Base-by-base conservation (phyloP, 441 rosid species). In the Aleurites moluccanus region DNA sequence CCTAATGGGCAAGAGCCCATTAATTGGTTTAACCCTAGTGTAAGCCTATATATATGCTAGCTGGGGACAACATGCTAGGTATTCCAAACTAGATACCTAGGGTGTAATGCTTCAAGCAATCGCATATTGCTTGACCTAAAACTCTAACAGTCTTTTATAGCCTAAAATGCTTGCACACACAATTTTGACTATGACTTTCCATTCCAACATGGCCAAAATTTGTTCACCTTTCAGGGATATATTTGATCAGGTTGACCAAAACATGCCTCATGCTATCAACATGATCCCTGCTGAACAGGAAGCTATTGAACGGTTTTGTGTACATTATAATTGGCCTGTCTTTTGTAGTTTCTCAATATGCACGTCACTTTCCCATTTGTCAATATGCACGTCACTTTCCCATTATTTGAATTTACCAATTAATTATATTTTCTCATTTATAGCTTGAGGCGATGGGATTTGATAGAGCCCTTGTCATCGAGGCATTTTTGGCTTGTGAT, bases 381-480 rank as follows among this genome's bases (percentile, higher is more conserved):
- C 5, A 3, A 35, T 35, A 35, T 35, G 5, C 38, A 3, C 5
- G 6, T 35, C 6, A 35, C 15, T 30, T 16, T 2, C 21, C 45
- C 25, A 61, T 16, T 38, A 27, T 68, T 3, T 35, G 11, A 20
- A 3, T 67, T 73, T 50, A 14, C 63, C 76, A 30, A 60, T 52
- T 14, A 33, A 7, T 57, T 52, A 3, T 10, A 47, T 15, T 49
- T 9, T 28, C 38, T 9, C 9, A 33, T 33, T 64, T 55, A 50
- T 44, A 96, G 99, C 94, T 96, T 0, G 97, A 92, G 87, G 97
- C 91, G 59, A 89, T 93, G 98, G 99, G 99, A 77, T 96, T 96
- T 38, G 98, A 93, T 57, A 88, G 97, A 85, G 93, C 90, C 64
- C 90, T 86, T 8, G 99, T 92, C 18, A 91, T 96, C 20, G 99